phyloP scores from a whole-genome alignment of 805 yeast genomes.

The Candida xyloterini region DNA sequence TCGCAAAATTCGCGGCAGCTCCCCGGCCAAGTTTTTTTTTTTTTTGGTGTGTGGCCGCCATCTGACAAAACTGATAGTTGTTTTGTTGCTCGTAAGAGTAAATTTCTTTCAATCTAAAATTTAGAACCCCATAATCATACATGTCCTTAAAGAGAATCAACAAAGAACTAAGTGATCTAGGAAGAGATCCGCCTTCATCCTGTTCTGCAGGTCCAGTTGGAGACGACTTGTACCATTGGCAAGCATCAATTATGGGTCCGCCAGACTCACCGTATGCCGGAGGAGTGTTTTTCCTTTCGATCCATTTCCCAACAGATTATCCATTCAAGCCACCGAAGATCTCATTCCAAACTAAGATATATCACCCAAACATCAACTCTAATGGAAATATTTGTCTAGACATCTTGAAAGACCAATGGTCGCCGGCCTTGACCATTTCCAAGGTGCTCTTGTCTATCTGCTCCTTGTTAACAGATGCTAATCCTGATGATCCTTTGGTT shows the following conservation, averaged over 20 bases:
- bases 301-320: constrained; percentile 98
- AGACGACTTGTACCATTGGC: constrained; percentile 98
- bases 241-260: constrained; percentile 99
- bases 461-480: constrained; percentile 94
- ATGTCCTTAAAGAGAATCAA: constrained; percentile 96
- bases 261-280: constrained; percentile 80
- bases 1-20: background rate
- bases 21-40: background rate
- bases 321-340: constrained; percentile 98
- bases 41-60: constrained; percentile 1
- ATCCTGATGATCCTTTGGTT: constrained; percentile 98
- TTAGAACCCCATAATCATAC: constrained; percentile 12
- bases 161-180: constrained; percentile 92
- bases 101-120: constrained; percentile 10
- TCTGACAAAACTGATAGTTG: constrained; percentile 1
- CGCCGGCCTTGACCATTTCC: constrained; percentile 95
- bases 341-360: constrained; percentile 89
- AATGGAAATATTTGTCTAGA: constrained; percentile 96
- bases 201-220: constrained; percentile 99
- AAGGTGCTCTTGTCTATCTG: constrained; percentile 93
- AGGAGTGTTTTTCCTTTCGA: constrained; percentile 93
- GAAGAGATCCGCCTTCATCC: constrained; percentile 98
- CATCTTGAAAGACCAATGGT: constrained; percentile 97
- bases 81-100: constrained; percentile 12
- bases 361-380: constrained; percentile 95